Evolutionary conservation across 306 rosid species (phyloP).

Genomic region (Fragaria ananassa): DNA sequence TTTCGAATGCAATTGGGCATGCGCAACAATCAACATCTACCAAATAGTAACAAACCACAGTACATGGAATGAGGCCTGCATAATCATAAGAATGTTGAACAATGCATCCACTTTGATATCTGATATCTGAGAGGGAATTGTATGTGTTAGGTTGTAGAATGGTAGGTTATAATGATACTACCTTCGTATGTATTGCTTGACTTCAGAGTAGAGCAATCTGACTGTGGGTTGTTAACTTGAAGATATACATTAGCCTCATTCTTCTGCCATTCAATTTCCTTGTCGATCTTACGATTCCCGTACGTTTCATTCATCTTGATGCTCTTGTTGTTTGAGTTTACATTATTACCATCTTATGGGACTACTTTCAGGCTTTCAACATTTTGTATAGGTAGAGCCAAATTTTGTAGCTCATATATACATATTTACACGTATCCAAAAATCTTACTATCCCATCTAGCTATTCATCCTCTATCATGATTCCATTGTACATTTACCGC

Average conservation of each 20-base stretch:
- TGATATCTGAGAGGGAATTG: neutral
- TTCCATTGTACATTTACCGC: too few species aligned
- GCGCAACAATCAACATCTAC: too few species aligned
- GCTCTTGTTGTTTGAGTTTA: neutral
- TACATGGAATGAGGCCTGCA: neutral
- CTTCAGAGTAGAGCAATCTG: neutral
- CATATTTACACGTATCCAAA: neutral
- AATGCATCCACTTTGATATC: neutral
- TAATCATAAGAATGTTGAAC: neutral
- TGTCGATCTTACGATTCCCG: neutral
- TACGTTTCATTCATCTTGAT: neutral
- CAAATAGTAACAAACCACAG: too few species aligned
- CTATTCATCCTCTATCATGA: too few species aligned
- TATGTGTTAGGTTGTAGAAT: constrained; percentile 4
- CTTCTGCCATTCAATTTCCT: neutral
- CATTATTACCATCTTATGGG: neutral
- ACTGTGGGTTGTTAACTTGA: neutral
- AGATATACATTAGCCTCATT: neutral
- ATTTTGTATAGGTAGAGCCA: neutral
- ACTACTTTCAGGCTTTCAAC: neutral
- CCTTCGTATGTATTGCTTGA: neutral
- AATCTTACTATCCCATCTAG: too few species aligned
- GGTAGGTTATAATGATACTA: neutral
- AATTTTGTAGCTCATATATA: neutral
- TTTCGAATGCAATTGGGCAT: too few species aligned